These are phyloP conservation scores for Rhododendron simsii DNA, from an alignment of 148 eudicot species.

Conservation along the genomic window DNA sequence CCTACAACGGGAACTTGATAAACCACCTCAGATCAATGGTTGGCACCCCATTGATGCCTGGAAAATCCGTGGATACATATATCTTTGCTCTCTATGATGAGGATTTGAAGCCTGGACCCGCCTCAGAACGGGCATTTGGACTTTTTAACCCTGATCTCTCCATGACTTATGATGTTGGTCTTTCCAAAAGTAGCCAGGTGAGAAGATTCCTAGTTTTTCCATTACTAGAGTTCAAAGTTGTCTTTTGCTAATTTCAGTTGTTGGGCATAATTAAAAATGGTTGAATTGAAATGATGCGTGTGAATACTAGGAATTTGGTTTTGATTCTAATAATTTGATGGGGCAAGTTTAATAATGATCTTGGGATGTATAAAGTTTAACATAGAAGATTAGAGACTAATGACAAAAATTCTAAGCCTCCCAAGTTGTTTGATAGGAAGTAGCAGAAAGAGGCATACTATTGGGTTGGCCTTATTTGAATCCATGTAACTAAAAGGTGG, in stretches of 20 bases:
- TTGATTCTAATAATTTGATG: constrained; percentile 1
- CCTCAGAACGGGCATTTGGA: constrained; percentile 71
- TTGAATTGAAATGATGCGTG: neutral
- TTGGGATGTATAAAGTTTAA: neutral
- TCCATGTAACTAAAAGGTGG: neutral
- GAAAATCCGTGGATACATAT: constrained; percentile 75
- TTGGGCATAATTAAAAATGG: neutral
- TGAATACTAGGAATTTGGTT: neutral
- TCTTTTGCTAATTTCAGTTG: neutral
- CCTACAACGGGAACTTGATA: constrained; percentile 68
- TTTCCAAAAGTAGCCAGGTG: constrained; percentile 51
- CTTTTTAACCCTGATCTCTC: constrained; percentile 65
- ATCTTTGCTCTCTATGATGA: constrained; percentile 90
- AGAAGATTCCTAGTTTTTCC: neutral
- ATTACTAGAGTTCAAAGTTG: neutral
- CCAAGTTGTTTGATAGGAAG: neutral
- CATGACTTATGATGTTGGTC: constrained; percentile 57
- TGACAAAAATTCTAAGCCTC: neutral
- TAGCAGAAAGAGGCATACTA: neutral
- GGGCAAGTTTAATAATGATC: neutral
- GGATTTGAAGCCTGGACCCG: constrained; percentile 75
- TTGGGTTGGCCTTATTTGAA: neutral
- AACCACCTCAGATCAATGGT: constrained; percentile 63
- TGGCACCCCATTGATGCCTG: constrained; percentile 92
- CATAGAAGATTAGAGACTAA: neutral